Evolutionary conservation across 371 early-diverging fungal species (phyloP).

Genomic region (Mucor piriformis): DNA sequence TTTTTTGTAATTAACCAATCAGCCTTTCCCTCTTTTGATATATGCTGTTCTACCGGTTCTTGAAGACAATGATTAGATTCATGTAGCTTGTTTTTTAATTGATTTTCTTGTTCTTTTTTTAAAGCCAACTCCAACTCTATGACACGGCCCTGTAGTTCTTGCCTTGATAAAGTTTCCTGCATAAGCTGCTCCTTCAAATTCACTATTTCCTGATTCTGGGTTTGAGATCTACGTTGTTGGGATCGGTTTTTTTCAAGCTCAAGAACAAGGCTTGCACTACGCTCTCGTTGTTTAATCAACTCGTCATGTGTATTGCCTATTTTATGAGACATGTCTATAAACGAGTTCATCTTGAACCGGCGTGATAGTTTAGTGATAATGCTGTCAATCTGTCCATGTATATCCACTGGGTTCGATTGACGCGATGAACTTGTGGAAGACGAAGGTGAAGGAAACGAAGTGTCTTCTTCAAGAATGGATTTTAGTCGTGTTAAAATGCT

Average conservation of each 20-base stretch:
- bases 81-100: not conserved
- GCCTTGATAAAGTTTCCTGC: not conserved
- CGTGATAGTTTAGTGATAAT: not conserved
- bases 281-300: slow-evolving; percentile 1
- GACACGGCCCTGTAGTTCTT: slow-evolving; percentile 10
- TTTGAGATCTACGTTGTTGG: not conserved
- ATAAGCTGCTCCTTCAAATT: not conserved
- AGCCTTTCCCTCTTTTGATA: not conserved
- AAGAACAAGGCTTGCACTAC: slow-evolving; percentile 13
- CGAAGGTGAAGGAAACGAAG: too few species aligned
- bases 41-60: too few species aligned
- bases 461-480: not conserved
- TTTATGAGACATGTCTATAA: not conserved
- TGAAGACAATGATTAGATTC: too few species aligned
- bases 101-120: not conserved
- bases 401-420: not conserved
- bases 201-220: not conserved
- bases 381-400: too few species aligned
- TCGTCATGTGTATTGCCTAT: slow-evolving; percentile 1
- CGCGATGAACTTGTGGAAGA: too few species aligned
- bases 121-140: not conserved
- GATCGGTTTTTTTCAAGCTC: slow-evolving; percentile 1
- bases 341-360: too few species aligned
- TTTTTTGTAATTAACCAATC: not conserved
- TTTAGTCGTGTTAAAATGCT: not conserved